Evolutionary conservation across 257 asterid species (phyloP).

Genomic region (Solanum arcanum): DNA sequence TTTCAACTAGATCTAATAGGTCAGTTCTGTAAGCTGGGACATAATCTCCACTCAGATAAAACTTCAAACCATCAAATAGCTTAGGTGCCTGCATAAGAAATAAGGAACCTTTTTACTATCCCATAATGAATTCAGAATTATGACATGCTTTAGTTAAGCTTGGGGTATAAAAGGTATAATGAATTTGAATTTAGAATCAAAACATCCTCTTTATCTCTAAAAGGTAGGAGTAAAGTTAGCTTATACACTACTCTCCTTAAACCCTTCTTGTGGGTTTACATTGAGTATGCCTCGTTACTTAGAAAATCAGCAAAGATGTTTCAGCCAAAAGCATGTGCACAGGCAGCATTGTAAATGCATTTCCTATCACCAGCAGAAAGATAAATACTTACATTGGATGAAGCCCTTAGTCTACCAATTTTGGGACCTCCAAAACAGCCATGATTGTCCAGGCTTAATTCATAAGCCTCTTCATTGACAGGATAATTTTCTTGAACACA

Average conservation of each 20-base stretch:
- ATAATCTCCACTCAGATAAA: slow-evolving; percentile 55
- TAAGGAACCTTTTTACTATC: not conserved
- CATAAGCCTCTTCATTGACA: slow-evolving; percentile 66
- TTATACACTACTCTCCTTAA: not conserved
- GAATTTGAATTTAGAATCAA: not conserved
- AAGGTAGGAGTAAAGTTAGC: not conserved
- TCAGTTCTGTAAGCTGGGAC: slow-evolving; percentile 45
- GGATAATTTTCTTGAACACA: slow-evolving; percentile 42
- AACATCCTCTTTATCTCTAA: not conserved
- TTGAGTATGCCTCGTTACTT: not conserved
- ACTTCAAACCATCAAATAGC: slow-evolving; percentile 50
- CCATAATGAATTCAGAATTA: not conserved
- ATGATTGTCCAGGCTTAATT: slow-evolving; percentile 67
- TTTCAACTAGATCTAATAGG: slow-evolving; percentile 41
- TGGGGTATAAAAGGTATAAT: no score
- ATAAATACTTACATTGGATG: slow-evolving; percentile 34
- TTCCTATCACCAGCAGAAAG: not conserved
- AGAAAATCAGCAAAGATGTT: not conserved
- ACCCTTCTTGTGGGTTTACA: not conserved
- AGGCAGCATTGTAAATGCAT: not conserved
- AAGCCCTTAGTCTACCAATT: slow-evolving; percentile 61
- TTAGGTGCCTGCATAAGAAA: slow-evolving; percentile 50
- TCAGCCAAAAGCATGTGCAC: not conserved
- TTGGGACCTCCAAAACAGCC: slow-evolving; percentile 68
- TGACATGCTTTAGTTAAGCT: not conserved